phyloP scores from a whole-genome alignment of 2,329 filamentous ascomycete species.

The Pseudogymnoascus sp. region DNA sequence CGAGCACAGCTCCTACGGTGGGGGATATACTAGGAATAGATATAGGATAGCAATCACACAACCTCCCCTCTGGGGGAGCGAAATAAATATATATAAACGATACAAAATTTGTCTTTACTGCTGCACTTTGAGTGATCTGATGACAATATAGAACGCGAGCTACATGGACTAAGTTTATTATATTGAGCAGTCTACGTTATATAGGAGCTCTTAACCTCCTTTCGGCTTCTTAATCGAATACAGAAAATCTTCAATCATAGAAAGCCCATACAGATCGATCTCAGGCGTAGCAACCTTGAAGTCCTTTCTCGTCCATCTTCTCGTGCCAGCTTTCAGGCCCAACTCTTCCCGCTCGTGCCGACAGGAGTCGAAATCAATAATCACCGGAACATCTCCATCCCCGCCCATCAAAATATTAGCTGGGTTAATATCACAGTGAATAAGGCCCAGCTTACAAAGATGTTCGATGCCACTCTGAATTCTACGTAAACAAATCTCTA shows the following conservation, averaged over 20 bases:
- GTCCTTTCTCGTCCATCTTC: background rate
- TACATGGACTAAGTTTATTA: no score
- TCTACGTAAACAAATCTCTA: conserved; percentile 14
- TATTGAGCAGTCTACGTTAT: no score
- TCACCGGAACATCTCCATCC: conserved; percentile 20
- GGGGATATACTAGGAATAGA: background rate
- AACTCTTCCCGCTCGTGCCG: conserved; percentile 20
- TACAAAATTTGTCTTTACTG: background rate
- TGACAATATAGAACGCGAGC: no score
- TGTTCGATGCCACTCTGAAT: conserved; percentile 25
- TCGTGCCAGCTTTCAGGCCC: background rate
- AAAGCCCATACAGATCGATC: background rate
- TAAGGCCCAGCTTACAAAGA: conserved; percentile 24
- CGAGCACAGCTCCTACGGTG: background rate
- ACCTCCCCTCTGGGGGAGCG: background rate
- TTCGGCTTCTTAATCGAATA: no score
- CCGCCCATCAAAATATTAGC: conserved; percentile 26
- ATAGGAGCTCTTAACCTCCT: no score
- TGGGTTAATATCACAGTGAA: conserved; percentile 28
- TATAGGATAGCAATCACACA: background rate
- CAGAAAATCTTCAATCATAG: background rate
- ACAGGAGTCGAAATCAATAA: conserved; percentile 28
- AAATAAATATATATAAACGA: background rate
- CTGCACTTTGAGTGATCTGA: background rate
- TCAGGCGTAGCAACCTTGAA: background rate